Base-by-base conservation (phyloP, 129 eudicot genomes). In the Flaveria trinervia region DNA sequence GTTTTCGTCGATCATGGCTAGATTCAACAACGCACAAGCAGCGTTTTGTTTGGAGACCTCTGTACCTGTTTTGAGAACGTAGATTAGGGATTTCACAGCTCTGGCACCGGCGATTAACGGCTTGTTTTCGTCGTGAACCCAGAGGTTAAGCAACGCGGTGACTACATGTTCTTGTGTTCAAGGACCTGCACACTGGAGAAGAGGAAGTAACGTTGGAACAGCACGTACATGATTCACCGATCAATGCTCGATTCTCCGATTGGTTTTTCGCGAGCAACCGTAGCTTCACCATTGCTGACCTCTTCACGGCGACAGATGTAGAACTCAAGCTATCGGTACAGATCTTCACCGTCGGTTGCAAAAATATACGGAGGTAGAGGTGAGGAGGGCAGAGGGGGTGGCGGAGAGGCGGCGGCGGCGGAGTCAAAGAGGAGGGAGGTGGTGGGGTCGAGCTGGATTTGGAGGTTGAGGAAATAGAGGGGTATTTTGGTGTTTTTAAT, bases 81-180 rank as follows among this genome's bases (percentile, higher is more conserved):
- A 91, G 2, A 94, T 91, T 14, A 94, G 71, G 1, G 96, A 85
- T 59, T 94, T 94, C 2, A 91, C 78, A 0, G 96, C 89, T 2
- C 90, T 89, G 6, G 86, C 88, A 28, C 76, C 80, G 2, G 89
- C 74, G n/a, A 94, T 87, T 11, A 82, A 39, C 26, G 72, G 66
- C 18, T 88, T 89, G 62, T 91, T 94, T 5, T 75, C 85, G 28
- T 88, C 95, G 14, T 79, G 87, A 15, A 94, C 84, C 2, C 97
- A 94, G 7, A 94, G 81, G 56, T 94, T 94, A 15, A 94, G 84
- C 20, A 94, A 22, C 9, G 97, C 99, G 15, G 99, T 94, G 2
- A 94, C 99, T 1, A 97, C 96, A 22, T 94, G 99, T 44, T 94
- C 99, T 72, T 94, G 99, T 2, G 97, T 87, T 88, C 85, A 81